A percentile compares a stretch with the other conserved stretches of the same genome.
phyloP scores from a whole-genome alignment of 2,329 filamentous ascomycete species.

The Talaromyces atroroseus region DNA sequence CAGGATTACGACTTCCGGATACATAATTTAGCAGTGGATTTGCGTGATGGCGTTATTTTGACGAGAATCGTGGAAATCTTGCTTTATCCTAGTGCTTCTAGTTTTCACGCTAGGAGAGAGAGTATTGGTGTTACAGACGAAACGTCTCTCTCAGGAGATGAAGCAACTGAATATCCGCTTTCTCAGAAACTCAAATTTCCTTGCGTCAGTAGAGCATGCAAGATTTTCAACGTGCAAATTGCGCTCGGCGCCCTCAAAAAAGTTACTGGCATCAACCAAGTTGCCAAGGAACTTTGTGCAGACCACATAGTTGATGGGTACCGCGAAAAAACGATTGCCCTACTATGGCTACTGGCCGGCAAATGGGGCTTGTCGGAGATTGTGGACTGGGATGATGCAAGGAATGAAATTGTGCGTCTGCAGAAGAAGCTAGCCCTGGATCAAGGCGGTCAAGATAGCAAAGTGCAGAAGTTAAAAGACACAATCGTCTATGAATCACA shows the following conservation, averaged over 20 bases:
- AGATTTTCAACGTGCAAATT: slow-evolving; percentile 55
- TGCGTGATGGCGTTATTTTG: slow-evolving; percentile 58
- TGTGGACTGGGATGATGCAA: slow-evolving; percentile 52
- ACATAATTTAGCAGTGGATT: slow-evolving; percentile 56
- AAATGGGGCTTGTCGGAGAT: slow-evolving; percentile 51
- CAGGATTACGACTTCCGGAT: slow-evolving; percentile 56
- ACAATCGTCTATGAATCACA: slow-evolving; percentile 26
- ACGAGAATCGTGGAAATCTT: slow-evolving; percentile 56
- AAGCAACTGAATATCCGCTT: slow-evolving; percentile 41
- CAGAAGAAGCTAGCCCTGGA: slow-evolving; percentile 22
- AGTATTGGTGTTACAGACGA: slow-evolving; percentile 33
- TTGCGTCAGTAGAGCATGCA: slow-evolving; percentile 50
- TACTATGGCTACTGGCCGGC: slow-evolving; percentile 57
- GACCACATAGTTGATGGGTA: slow-evolving; percentile 60
- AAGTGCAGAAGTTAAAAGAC: slow-evolving; percentile 18
- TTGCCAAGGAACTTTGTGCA: slow-evolving; percentile 43
- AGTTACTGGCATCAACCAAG: slow-evolving; percentile 36
- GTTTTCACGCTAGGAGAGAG: slow-evolving; percentile 15
- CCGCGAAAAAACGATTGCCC: slow-evolving; percentile 57
- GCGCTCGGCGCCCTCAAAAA: slow-evolving; percentile 50
- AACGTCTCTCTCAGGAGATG: slow-evolving; percentile 41
- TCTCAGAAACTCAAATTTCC: slow-evolving; percentile 57
- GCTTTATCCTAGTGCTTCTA: slow-evolving; percentile 40
- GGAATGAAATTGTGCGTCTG: slow-evolving; percentile 47
- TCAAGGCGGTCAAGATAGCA: slow-evolving; percentile 19